Evolutionary conservation across 306 rosid species (phyloP).

Genomic region (Fragaria iinumae): DNA sequence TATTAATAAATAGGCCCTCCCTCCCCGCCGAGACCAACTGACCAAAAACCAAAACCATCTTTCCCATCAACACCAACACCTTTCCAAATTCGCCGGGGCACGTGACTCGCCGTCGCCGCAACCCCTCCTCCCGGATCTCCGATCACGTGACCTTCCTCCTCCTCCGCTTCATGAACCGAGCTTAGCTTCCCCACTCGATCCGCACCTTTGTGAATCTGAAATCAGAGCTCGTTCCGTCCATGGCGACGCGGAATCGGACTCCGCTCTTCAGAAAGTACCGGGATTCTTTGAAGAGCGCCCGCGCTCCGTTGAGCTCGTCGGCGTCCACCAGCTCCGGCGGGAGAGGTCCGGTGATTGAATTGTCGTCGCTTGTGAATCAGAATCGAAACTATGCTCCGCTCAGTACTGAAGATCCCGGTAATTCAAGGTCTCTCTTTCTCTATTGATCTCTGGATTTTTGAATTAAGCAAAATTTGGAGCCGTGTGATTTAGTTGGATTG

Average conservation of each 20-base stretch:
- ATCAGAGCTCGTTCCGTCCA: constrained; percentile 22
- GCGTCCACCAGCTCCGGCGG: constrained; percentile 44
- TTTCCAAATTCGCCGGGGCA: constrained; percentile 28
- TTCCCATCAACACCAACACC: neutral
- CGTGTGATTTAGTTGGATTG: neutral
- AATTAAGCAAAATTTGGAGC: neutral
- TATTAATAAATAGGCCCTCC: neutral
- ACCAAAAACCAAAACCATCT: neutral
- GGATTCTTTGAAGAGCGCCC: constrained; percentile 69
- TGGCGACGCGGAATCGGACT: constrained; percentile 41
- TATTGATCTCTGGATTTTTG: neutral
- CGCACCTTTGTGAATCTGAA: constrained; percentile 1
- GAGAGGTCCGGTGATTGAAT: constrained; percentile 81
- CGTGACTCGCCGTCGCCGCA: constrained; percentile 30
- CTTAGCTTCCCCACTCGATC: constrained; percentile 8
- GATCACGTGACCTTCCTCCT: constrained; percentile 32
- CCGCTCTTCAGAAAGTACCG: constrained; percentile 30
- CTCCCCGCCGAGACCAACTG: neutral
- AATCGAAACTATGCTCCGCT: constrained; percentile 84
- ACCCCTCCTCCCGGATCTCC: neutral
- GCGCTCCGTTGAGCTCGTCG: constrained; percentile 52
- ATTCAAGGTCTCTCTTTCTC: constrained; percentile 63
- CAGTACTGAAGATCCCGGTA: constrained; percentile 92
- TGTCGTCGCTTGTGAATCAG: constrained; percentile 76
- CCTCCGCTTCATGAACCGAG: neutral